Percentiles rank a stretch among this genome's conserved stretches.
phyloP scores from a whole-genome alignment of 2,329 filamentous ascomycete genomes.

The Huntiella omanensis region DNA sequence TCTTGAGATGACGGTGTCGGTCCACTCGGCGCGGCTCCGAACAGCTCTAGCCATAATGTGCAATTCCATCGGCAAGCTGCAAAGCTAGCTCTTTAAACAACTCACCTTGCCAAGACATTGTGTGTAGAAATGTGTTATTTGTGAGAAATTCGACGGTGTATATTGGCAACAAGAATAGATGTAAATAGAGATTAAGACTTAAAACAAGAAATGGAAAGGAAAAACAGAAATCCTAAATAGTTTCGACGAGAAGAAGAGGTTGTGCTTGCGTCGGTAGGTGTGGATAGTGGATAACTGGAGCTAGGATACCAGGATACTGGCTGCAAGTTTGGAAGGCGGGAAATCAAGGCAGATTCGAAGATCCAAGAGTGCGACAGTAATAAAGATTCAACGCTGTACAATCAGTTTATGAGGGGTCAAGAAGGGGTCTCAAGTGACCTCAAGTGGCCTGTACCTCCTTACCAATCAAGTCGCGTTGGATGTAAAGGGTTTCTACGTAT shows the following conservation, averaged over 20 bases:
- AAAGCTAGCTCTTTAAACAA: neutral
- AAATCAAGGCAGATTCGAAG: slow-evolving; percentile 2
- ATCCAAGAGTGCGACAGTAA: neutral
- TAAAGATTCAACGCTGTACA: no score
- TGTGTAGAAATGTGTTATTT: slow-evolving; percentile 2
- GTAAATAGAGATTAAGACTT: slow-evolving; percentile 1
- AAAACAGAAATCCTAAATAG: slow-evolving; percentile 1
- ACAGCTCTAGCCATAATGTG: neutral
- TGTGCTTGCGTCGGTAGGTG: neutral
- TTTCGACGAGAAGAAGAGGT: slow-evolving; percentile 3
- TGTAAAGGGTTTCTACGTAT: no score
- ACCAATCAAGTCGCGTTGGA: no score
- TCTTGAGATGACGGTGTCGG: neutral
- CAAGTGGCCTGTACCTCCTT: no score
- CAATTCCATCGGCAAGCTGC: neutral
- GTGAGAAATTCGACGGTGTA: slow-evolving; percentile 9
- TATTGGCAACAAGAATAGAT: slow-evolving; percentile 1
- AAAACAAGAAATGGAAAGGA: slow-evolving; percentile 1
- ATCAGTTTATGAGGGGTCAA: no score
- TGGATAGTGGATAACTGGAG: neutral
- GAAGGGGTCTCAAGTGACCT: no score
- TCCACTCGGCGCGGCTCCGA: neutral
- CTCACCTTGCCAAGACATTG: slow-evolving; percentile 60
- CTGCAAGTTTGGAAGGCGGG: slow-evolving; percentile 3
- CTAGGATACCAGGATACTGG: slow-evolving; percentile 3